Base-by-base conservation (phyloP, 2,329 filamentous ascomycete genomes). In the Beauveria pseudobassiana region DNA sequence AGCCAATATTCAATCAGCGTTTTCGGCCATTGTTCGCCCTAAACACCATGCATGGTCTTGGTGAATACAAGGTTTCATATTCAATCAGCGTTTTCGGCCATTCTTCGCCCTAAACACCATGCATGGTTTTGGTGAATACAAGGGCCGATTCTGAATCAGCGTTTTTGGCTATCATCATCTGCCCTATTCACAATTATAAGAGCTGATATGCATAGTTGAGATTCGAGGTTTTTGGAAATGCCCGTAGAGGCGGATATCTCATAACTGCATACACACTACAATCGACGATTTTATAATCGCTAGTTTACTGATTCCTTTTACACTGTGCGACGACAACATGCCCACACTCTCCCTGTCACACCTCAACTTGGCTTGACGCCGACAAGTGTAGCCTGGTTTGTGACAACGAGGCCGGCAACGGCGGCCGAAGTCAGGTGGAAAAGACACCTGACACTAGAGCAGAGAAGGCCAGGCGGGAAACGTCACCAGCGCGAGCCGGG, bases 381-480 rank as follows among this genome's bases (percentile, higher is more conserved):
- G 50, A 56, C 55, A 63, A 61, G 18, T 4, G 46, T 48, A 24
- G 71, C 48, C 67, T 78, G 75, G 48, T 83, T 74, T 22, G 83
- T 86, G 51, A 90, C 82, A 63, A 96, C 79, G 73, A 96, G 81
- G 48, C 90, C 90, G 1, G 90, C 90, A 69, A 93, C 86, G 59
- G 82, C 85, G 18, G 91, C 92, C 67, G 87, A 90, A 3, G 87
- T 92, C 67, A 96, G 77, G 91, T 96, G 30, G 88, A 84, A 63
- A 96, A 77, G 40, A 95, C 85, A 70, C 92, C 91, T 0, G 89
- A 88, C 58, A 92, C 72, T 65, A 96, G 81, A 6, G 91, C 90
- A 38, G 88, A 92, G 22, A 96, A 62, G 3, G 91, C 91, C 30
- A 96, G 82, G 52, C 81, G 81, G 4, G 89, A 87, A 12, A 96